Evolutionary conservation across 495 filamentous ascomycete species (phyloP), one percentile per base, ranked within the genome.

Genomic region (Umbilicaria muhlenbergii): DNA sequence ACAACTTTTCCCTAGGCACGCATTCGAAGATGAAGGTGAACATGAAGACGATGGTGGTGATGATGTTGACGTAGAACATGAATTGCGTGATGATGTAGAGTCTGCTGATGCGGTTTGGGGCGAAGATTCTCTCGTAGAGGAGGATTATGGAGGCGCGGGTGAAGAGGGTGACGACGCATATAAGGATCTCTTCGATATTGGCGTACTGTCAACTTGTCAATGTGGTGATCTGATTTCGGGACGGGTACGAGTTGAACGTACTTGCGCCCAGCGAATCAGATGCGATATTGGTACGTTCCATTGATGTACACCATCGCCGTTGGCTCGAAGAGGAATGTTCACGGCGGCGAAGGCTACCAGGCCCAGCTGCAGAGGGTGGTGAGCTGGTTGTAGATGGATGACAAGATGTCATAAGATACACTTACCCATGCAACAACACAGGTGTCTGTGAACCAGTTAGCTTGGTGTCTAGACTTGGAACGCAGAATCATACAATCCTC

Each of bases 81-180:
- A 34, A 13, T 21, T 41, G 39, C 18, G 24, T 34, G 11, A 38
- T 17, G 43, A 51, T 49, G 32, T 43, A 56, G 32, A 34, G 34
- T 11, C 33, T 32, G 35, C 51, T 43, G 15, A 42, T 51, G 11
- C 43, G 4, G 18, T 40, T 34, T n/a, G 45, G 24, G 11, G 36
- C 38, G 44, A 55, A 58, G 16, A 58, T 49, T 11, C 55, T 45
- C 17, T 54, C n/a, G 38, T 54, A 17, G 41, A 52, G 43, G 43
- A 48, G 21, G 39, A 58, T 18, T 40, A 53, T 34, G 51, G 57
- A 41, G 39, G 39, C 5, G 3, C 45, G 39, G 47, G 53, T 35
- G 48, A 43, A 35, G 17, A 45, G 31, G 11, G 32, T 16, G 3
- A 44, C 10, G 6, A 48, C 5, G 11, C 37, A 32, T 42, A 55